phyloP scores from a whole-genome alignment of 805 yeast genomes.

The Candida piceae region DNA sequence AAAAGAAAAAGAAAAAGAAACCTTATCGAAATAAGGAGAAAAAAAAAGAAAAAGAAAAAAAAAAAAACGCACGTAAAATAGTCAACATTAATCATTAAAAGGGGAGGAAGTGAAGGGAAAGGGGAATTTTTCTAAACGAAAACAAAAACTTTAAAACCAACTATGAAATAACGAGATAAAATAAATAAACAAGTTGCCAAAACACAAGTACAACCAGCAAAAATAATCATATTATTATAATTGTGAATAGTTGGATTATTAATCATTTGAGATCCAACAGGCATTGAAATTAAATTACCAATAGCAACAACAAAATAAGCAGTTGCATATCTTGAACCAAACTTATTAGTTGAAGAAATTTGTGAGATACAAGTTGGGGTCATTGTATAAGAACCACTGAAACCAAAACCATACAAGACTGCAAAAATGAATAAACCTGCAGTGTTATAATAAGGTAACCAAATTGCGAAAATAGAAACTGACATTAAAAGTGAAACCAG shows the following conservation, averaged over 20 bases:
- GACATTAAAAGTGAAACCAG: constrained; percentile 41
- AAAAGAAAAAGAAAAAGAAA: too few species aligned
- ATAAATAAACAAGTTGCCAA: constrained; percentile 14
- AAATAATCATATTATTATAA: constrained; percentile 24
- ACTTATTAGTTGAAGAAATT: constrained; percentile 51
- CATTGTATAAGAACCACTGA: constrained; percentile 54
- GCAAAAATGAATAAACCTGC: constrained; percentile 47
- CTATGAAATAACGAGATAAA: constrained; percentile 12
- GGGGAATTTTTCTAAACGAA: constrained; percentile 12
- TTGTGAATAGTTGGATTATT: constrained; percentile 20
- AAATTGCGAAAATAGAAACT: constrained; percentile 45
- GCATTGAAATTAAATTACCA: constrained; percentile 40
- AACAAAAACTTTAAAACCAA: constrained; percentile 25
- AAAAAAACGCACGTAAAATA: neutral
- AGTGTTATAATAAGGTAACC: constrained; percentile 51
- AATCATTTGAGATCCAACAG: constrained; percentile 45
- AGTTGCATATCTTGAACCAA: constrained; percentile 69
- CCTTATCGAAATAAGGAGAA: too few species aligned
- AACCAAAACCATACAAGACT: constrained; percentile 43
- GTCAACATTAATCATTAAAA: neutral
- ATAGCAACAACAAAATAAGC: constrained; percentile 56
- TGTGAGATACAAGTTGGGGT: constrained; percentile 60
- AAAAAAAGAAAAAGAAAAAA: neutral
- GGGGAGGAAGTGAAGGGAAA: neutral
- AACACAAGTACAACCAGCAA: constrained; percentile 21